Base-by-base conservation (phyloP, 208 protist genomes). In the Tritrichomonas musculus region DNA sequence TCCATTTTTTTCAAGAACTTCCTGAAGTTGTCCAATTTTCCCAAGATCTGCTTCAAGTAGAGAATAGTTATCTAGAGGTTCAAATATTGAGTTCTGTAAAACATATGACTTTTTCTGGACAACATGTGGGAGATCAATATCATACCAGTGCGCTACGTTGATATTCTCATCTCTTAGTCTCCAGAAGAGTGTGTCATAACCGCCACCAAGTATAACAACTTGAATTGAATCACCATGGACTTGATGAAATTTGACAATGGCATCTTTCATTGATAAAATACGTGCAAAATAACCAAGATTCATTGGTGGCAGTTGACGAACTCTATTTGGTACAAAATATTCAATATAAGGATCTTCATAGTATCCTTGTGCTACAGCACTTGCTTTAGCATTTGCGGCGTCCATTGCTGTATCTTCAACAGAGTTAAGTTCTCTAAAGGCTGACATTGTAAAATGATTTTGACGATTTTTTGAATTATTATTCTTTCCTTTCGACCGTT, bases 371-470 rank as follows among this genome's bases (percentile, higher is more conserved):
- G 44, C 14, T 3, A 88, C 77, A 2, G 77, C 77, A 39, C 77
- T 57, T 9, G 41, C n/a, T 36, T 88, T 88, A 1, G 77, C 41
- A 17, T 88, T 88, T 13, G 77, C 77, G 47, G 77, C 77, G 57
- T 88, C 77, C 77, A 88, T 57, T 0, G 77, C 77, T 39, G 77
- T 88, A 88, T 88, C 77, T 57, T 88, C 77, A 5, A 88, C 77
- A 53, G 77, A 88, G 17, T 49, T 49, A 60, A 88, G 47, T 60
- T 88, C 77, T 33, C 77, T 25, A 30, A 60, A 88, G 5, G 33
- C 41, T 27, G 33, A 47, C 73, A 82, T 82, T 82, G n/a, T n/a
- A n/a, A n/a, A n/a, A n/a, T n/a, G n/a, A n/a, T n/a, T n/a, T n/a
- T n/a, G n/a, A n/a, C n/a, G n/a, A n/a, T n/a, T n/a, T n/a, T n/a